Evolutionary conservation across 1,284 basidiomycete genomes (phyloP), one percentile per base, ranked within the genome.

Genomic region (Irpex sp.): DNA sequence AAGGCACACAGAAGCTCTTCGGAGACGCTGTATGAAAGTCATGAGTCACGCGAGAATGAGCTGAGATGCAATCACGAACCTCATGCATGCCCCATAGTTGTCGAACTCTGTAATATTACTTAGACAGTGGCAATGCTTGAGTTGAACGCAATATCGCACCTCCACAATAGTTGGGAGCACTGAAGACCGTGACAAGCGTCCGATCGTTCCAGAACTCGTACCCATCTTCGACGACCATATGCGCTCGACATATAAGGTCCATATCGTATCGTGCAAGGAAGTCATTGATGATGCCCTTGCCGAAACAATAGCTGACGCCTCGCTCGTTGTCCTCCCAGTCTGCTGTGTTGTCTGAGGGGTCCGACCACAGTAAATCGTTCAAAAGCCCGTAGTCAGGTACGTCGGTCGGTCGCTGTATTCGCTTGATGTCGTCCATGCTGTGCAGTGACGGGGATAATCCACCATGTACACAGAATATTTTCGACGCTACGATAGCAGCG

Each of bases 281-380:
- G 65, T 96, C 92, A 72, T 97, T 96, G 73, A 99, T 98, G 69
- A 99, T 93, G 14, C 88, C 89, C 78, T 98, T 98, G 56, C 97
- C 97, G 71, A 98, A 99, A 77, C 97, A 99, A 80, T 97, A 99
- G 72, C 94, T 97, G 61, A 99, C 97, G n/a, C 97, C 97, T 63
- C 97, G 83, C 75, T 99, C 97, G 74, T 99, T 99, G 76, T 99
- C 97, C 78, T 99, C 97, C 97, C 97, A 99, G 72, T 99, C 97
- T 48, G 94, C 75, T 12, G 97, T 96, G 16, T 96, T 98, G 75
- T 99, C 97, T 49, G 92, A 95, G 21, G 97, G 97, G 79, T 99
- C 97, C 33, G 93, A 96, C 97, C 97, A 99, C 58, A 99, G 81
- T 39, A 99, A 81, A 76, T 99, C 97, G 71, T 99, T 99, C 62